These are phyloP conservation scores for Microcos paniculata DNA, from an alignment of 345 rosid genomes.

Conservation along the genomic window DNA sequence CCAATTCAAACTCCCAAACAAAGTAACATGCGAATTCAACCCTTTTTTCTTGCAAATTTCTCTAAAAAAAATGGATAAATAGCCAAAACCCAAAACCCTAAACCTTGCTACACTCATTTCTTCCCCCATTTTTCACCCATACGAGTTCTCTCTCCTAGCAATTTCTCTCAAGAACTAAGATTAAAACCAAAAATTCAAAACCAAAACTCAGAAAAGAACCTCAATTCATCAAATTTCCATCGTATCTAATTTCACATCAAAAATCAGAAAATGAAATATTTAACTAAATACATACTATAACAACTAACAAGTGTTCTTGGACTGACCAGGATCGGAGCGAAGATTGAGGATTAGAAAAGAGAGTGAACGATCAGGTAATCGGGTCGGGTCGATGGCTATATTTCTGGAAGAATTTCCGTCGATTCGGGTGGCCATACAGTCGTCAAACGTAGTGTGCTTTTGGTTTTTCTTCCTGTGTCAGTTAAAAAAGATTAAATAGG, in stretches of 20 bases:
- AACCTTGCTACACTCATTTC: background rate
- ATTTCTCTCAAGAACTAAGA: no score
- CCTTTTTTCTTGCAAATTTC: no score
- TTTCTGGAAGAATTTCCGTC: background rate
- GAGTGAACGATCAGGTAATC: background rate
- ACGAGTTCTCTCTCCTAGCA: background rate
- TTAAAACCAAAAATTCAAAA: no score
- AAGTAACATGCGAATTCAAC: background rate
- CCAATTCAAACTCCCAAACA: background rate
- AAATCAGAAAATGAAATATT: no score
- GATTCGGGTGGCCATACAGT: constrained; percentile 13
- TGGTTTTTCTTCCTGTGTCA: no score
- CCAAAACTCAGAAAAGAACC: no score
- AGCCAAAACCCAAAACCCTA: background rate
- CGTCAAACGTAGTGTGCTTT: background rate
- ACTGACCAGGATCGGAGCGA: background rate
- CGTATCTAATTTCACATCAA: no score
- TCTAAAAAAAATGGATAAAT: constrained; percentile 1
- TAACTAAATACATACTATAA: background rate
- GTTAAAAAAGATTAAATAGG: background rate
- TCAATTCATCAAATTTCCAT: no score
- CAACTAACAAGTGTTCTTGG: background rate
- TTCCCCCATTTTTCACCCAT: background rate
- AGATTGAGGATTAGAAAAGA: background rate
- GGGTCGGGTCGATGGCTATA: background rate